Evolutionary conservation across 139 green algal genomes (phyloP), one percentile per base, ranked within the genome.

Genomic region (Axilococcus clingmanii): DNA sequence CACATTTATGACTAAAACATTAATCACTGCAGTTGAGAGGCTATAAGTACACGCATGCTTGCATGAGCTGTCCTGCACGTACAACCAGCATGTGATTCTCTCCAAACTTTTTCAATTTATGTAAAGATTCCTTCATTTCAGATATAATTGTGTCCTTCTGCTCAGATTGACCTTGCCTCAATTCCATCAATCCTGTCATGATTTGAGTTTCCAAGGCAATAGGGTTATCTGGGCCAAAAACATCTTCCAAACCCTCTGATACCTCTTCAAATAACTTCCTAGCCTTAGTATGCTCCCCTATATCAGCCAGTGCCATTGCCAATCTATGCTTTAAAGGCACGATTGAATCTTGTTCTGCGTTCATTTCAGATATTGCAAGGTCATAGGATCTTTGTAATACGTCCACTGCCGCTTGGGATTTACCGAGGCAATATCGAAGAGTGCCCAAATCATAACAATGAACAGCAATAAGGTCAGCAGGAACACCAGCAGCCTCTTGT

Each of bases 51-150:
- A n/a, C n/a, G n/a, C n/a, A n/a, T n/a, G n/a, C n/a, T n/a, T n/a
- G n/a, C n/a, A n/a, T n/a, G n/a, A n/a, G n/a, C n/a, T n/a, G n/a
- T n/a, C n/a, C n/a, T n/a, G n/a, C n/a, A n/a, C n/a, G n/a, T n/a
- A n/a, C n/a, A n/a, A 68, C 59, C 31, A 68, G 48, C 59, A 68
- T 68, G 38, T 68, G 59, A 7, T 68, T 49, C 31, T 59, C 48
- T 2, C 50, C 49, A 42, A 62, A 68, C 4, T 22, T 28, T 3
- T 17, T 4, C 40, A 68, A 40, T 38, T 40, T 32, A 20, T 55
- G 19, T 34, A 51, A 32, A 3, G 42, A 3, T 25, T 52, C 44
- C 44, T 65, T 11, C 57, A 65, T 65, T 11, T 22, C 19, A 2
- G n/a, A 19, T 8, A 65, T 29, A 7, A 23, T 17, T 11, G 40